Evolutionary conservation across 352 stramenopile genomes (phyloP).

Genomic region (Thraustochytrium sp.): DNA sequence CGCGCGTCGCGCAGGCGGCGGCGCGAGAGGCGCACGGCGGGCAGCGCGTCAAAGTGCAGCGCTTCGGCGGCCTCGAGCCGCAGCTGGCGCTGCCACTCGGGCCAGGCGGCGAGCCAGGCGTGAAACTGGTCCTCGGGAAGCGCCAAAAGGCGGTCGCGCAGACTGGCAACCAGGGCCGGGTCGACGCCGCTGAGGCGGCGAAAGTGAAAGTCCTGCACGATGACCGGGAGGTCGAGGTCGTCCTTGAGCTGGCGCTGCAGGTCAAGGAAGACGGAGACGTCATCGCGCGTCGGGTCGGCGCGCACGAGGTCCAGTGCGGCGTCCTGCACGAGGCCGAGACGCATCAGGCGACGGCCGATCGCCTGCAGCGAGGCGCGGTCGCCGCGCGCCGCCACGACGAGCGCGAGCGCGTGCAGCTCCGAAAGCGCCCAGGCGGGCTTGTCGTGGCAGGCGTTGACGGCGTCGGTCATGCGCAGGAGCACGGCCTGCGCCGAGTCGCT

Average conservation of each 20-base stretch:
- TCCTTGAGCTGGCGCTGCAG: not conserved
- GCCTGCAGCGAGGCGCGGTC: not conserved
- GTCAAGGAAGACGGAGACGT: not conserved
- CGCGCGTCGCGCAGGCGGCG: not conserved
- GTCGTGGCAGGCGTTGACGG: conserved; percentile 18
- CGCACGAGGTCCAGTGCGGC: not conserved
- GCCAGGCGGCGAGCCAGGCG: not conserved
- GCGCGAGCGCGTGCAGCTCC: not conserved
- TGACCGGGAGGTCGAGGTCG: not conserved
- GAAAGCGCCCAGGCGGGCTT: conserved; percentile 23
- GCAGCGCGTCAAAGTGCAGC: not conserved
- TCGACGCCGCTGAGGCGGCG: not conserved
- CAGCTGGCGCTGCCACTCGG: conserved; percentile 18
- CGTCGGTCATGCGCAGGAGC: not conserved
- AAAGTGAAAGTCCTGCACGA: conserved; percentile 1
- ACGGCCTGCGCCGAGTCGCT: not conserved
- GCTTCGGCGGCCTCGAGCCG: not conserved
- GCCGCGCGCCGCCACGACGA: not conserved
- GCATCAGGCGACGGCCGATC: conserved; percentile 3
- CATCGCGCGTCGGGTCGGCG: not conserved
- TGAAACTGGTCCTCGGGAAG: not conserved
- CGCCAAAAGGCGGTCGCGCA: not conserved
- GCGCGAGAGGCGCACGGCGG: not conserved
- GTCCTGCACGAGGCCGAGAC: conserved; percentile 12
- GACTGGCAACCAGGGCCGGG: not conserved